A percentile compares a stretch with the other conserved stretches of the same genome.
phyloP scores from a whole-genome alignment of 805 yeast species.

The Clavispora carvajalis region DNA sequence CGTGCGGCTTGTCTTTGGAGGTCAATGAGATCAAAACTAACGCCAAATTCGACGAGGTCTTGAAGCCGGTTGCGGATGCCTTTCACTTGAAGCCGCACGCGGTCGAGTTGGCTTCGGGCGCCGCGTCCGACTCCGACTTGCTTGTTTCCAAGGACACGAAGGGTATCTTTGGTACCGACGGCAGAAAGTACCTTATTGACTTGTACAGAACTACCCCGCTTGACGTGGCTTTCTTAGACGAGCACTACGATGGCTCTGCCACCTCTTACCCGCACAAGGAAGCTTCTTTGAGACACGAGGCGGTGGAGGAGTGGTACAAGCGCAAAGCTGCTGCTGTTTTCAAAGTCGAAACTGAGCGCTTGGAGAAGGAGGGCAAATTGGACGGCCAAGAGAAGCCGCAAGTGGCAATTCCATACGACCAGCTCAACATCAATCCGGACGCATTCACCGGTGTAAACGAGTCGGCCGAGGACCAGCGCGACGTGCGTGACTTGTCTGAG shows the following conservation, averaged over 20 bases:
- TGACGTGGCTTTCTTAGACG: conserved; percentile 71
- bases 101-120: conserved; percentile 45
- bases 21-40: conserved; percentile 45
- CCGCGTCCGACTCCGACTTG: conserved; percentile 39
- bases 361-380: conserved; percentile 31
- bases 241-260: conserved; percentile 37
- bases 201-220: conserved; percentile 79
- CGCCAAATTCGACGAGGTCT: conserved; percentile 47
- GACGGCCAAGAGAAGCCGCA: conserved; percentile 42
- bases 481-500: conserved; percentile 64
- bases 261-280: conserved; percentile 79
- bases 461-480: conserved; percentile 49
- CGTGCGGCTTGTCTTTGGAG: conserved; percentile 72
- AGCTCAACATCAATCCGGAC: conserved; percentile 73
- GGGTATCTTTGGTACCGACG: conserved; percentile 82
- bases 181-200: conserved; percentile 79
- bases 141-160: conserved; percentile 74
- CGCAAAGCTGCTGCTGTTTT: conserved; percentile 52
- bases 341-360: conserved; percentile 43
- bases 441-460: conserved; percentile 47
- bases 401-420: conserved; percentile 47
- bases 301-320: conserved; percentile 87
- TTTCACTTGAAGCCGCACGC: conserved; percentile 74
- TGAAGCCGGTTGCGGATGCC: conserved; percentile 61
- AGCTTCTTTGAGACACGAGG: conserved; percentile 76